Evolutionary conservation across 2,329 filamentous ascomycete genomes (phyloP).

Genomic region (Pseudopyrenochaeta lycopersici): DNA sequence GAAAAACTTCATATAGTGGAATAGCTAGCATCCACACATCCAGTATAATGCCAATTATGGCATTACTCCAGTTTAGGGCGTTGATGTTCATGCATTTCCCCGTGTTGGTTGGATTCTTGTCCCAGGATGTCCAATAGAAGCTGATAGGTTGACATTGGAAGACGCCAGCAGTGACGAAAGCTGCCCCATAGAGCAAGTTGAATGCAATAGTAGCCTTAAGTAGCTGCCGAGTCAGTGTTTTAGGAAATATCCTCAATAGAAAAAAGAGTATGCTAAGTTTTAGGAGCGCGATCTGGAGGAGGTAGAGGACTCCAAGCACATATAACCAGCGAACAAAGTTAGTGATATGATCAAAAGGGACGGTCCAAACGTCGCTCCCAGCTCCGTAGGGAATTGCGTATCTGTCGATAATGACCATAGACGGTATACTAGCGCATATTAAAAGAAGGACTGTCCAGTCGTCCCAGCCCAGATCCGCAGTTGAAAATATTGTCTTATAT

Average conservation of each 20-base stretch:
- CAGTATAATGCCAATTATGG: slow-evolving; percentile 43
- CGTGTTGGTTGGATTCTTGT: no score
- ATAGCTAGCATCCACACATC: slow-evolving; percentile 45
- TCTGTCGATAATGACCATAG: slow-evolving; percentile 34
- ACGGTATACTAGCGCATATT: slow-evolving; percentile 32
- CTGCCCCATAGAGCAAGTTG: no score
- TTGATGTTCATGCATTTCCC: slow-evolving; percentile 49
- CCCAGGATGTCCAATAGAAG: no score
- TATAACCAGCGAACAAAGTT: no score
- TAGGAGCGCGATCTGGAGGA: no score
- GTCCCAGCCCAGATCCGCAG: slow-evolving; percentile 49
- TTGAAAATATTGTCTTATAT: slow-evolving; percentile 50
- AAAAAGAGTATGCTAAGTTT: no score
- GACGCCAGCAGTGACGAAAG: no score
- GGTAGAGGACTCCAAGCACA: no score
- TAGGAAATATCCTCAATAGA: slow-evolving; percentile 41
- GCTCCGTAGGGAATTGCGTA: slow-evolving; percentile 48
- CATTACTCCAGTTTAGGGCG: slow-evolving; percentile 42
- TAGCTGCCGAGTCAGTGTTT: slow-evolving; percentile 14
- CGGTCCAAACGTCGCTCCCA: slow-evolving; percentile 63
- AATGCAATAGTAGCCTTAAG: slow-evolving; percentile 33
- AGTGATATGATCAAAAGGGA: slow-evolving; percentile 55
- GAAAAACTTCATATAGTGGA: slow-evolving; percentile 43
- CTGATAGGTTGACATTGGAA: no score
- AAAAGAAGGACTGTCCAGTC: slow-evolving; percentile 43